phyloP scores from a whole-genome alignment of 2,329 filamentous ascomycete genomes.

The Colletotrichum sp. region DNA sequence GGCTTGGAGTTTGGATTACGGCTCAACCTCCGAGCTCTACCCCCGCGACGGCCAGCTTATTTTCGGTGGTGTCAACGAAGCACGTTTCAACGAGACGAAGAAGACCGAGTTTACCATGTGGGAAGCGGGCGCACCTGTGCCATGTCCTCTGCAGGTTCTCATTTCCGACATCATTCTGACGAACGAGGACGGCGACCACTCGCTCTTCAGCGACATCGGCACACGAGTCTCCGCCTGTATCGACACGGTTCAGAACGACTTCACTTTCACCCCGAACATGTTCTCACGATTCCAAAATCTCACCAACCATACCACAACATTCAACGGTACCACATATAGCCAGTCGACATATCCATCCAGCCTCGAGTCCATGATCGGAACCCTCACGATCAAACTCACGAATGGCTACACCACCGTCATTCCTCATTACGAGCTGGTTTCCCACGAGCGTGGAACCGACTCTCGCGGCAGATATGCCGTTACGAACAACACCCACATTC shows the following conservation, averaged over 20 bases:
- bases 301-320: neutral
- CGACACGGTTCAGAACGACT: constrained; percentile 22
- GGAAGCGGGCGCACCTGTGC: constrained; percentile 5
- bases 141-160: constrained; percentile 21
- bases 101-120: constrained; percentile 15
- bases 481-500: constrained; percentile 10
- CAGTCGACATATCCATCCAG: neutral
- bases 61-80: constrained; percentile 19
- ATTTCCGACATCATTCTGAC: constrained; percentile 18
- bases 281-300: constrained; percentile 7
- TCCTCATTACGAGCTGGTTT: constrained; percentile 22
- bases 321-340: neutral
- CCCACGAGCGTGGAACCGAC: constrained; percentile 17
- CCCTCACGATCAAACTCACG: constrained; percentile 17
- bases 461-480: constrained; percentile 17
- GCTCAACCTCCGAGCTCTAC: constrained; percentile 18
- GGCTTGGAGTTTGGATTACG: constrained; percentile 18
- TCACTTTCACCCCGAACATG: constrained; percentile 19
- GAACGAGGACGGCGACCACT: constrained; percentile 21
- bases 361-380: constrained; percentile 12
- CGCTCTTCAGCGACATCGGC: constrained; percentile 14
- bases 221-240: constrained; percentile 19
- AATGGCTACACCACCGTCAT: constrained; percentile 22
- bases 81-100: constrained; percentile 12
- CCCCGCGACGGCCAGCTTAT: constrained; percentile 20